Evolutionary conservation across 2,329 filamentous ascomycete genomes (phyloP), one percentile per base, ranked within the genome.

Genomic region (Emergomyces pasteurianus): DNA sequence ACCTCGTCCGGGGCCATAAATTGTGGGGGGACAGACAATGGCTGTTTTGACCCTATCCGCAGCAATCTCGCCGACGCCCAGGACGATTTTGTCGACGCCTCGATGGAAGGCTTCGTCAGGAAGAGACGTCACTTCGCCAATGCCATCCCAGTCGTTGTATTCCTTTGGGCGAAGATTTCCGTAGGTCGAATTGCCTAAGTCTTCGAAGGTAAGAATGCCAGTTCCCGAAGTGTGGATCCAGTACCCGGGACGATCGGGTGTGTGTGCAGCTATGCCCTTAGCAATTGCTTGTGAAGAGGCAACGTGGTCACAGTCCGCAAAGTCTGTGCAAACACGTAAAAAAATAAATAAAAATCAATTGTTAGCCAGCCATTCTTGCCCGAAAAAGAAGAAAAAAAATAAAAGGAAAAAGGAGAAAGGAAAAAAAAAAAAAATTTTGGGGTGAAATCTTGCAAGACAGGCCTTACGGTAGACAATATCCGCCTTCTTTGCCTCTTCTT

Each of bases 191-290:
- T 71, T 69, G 16, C 73, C 71, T 47, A 73, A 69, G 63, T 78
- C 78, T 62, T 78, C 74, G 16, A 71, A 67, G 0, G 74, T 72
- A 47, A 79, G 63, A 43, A 78, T 75, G 40, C 74, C 72, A 7
- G 76, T 77, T 21, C 77, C 77, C 0, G 75, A 77, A 5, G 75
- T 78, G 63, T 79, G 77, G 38, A 79, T 78, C 36, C 72, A 61
- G 68, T 73, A 78, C 5, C 73, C 64, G 14, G 75, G 74, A 10
- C 67, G 69, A 36, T 73, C 69, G 7, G 70, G 63, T 8, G 69
- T 71, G 61, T 73, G 73, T 53, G 71, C 63, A 46, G 69, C 65
- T 60, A 73, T 70, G 10, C 76, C 77, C 63, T 72, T 74, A 7
- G 71, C 69, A 59, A 79, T 75, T 5, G 76, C 75, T 55, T 72